A percentile compares a stretch with the other conserved stretches of the same genome.
phyloP scores from a whole-genome alignment of 257 asterid species.

The Solanum virginianum region DNA sequence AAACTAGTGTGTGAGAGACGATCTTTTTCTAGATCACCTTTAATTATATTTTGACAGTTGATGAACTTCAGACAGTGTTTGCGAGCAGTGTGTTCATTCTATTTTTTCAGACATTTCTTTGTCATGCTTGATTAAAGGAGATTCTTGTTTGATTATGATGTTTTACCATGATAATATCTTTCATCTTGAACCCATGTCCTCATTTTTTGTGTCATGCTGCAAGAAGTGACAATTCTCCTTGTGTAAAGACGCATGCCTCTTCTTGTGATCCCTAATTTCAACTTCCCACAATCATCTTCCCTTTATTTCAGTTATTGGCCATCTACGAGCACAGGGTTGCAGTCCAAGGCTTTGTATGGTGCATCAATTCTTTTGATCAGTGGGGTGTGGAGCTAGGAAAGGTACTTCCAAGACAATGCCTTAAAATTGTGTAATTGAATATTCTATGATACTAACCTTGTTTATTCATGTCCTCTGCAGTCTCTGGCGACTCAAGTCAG shows the following conservation, averaged over 20 bases:
- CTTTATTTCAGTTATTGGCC: constrained; percentile 68
- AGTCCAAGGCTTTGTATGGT: constrained; percentile 96
- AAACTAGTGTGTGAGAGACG: not conserved
- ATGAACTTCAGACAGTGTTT: not conserved
- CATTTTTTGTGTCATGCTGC: not conserved
- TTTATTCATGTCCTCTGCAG: constrained; percentile 23
- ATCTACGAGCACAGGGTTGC: constrained; percentile 93
- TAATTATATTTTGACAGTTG: not conserved
- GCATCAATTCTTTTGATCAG: constrained; percentile 96
- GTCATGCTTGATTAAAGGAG: not conserved
- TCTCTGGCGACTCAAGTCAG: constrained; percentile 94
- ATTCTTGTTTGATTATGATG: not conserved
- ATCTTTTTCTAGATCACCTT: not conserved
- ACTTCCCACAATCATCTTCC: not conserved
- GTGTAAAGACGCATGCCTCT: not conserved
- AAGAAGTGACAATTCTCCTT: not conserved
- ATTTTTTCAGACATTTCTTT: not conserved
- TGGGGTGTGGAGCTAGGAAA: constrained; percentile 99
- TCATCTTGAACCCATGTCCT: not conserved
- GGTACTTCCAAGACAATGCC: constrained; percentile 23
- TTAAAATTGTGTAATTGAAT: not conserved
- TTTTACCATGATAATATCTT: not conserved
- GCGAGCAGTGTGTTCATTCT: not conserved
- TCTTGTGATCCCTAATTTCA: constrained; percentile 1
- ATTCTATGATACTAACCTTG: not conserved